A percentile compares a stretch with the other conserved stretches of the same genome.
phyloP scores from a whole-genome alignment of 2,329 filamentous ascomycete genomes.

The Plectosphaerella cucumerina region DNA sequence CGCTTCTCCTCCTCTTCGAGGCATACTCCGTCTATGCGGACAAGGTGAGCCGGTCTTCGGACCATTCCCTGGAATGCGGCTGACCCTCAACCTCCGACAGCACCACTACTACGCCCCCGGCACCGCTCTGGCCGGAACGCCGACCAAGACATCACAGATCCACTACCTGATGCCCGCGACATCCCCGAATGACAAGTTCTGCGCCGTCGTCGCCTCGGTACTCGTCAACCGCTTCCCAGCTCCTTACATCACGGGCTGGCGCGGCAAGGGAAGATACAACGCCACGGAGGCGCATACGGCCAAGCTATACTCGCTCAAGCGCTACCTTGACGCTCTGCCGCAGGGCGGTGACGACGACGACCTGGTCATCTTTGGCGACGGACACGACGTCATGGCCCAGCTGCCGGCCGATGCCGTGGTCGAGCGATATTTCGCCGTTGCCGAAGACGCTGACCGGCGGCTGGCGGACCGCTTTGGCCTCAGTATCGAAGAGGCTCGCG shows the following conservation, averaged over 20 bases:
- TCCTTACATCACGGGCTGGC: slow-evolving; percentile 15
- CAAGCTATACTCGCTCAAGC: slow-evolving; percentile 12
- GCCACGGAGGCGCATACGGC: slow-evolving; percentile 13
- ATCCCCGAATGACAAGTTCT: slow-evolving; percentile 9
- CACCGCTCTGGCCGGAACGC: too few relatives aligned
- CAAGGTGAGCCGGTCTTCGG: too few relatives aligned
- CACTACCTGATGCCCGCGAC: slow-evolving; percentile 17
- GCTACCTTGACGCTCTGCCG: slow-evolving; percentile 10
- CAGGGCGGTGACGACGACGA: slow-evolving; percentile 9
- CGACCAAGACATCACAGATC: neutral
- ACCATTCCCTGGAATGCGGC: too few relatives aligned
- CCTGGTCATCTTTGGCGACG: slow-evolving; percentile 16
- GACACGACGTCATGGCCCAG: slow-evolving; percentile 18
- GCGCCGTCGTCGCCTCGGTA: slow-evolving; percentile 14
- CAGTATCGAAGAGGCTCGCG: slow-evolving; percentile 11
- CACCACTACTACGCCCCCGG: too few relatives aligned
- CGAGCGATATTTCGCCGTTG: slow-evolving; percentile 15
- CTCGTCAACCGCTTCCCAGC: slow-evolving; percentile 18
- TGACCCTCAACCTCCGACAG: too few relatives aligned
- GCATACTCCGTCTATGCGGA: too few relatives aligned
- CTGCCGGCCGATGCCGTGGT: slow-evolving; percentile 16
- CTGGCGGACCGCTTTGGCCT: slow-evolving; percentile 15
- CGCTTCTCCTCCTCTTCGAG: too few relatives aligned
- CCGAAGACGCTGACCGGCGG: slow-evolving; percentile 10
- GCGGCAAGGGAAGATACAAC: slow-evolving; percentile 13